A percentile compares a stretch with the other conserved stretches of the same genome.
Evolutionary conservation across 2,329 filamentous ascomycete genomes (phyloP).

Genomic region (Penicillium sp.): DNA sequence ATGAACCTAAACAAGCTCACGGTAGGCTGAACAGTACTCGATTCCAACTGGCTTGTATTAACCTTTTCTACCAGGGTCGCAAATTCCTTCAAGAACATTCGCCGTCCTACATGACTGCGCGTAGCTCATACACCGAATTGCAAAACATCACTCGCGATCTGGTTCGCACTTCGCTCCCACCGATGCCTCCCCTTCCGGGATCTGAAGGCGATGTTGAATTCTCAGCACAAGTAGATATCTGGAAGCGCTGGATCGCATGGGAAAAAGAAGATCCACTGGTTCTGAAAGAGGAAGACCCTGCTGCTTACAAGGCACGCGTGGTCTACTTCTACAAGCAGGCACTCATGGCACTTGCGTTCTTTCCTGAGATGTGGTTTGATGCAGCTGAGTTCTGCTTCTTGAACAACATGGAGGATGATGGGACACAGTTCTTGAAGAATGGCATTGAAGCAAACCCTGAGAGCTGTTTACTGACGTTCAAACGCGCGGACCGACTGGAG

Average conservation of each 20-base stretch:
- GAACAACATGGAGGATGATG: constrained; percentile 62
- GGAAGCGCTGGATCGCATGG: constrained; percentile 92
- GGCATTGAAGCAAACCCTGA: constrained; percentile 87
- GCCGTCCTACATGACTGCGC: constrained; percentile 88
- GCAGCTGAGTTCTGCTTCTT: constrained; percentile 86
- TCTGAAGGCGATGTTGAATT: constrained; percentile 84
- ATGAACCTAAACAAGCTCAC: constrained; percentile 87
- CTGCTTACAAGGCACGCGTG: constrained; percentile 66
- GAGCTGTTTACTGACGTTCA: constrained; percentile 80
- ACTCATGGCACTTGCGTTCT: constrained; percentile 84
- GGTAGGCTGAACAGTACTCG: constrained; percentile 38
- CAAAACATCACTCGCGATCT: constrained; percentile 76
- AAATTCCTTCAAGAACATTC: constrained; percentile 92
- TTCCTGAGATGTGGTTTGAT: constrained; percentile 92
- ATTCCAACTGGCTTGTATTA: constrained; percentile 1
- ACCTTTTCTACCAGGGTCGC: constrained; percentile 54
- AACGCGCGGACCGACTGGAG: constrained; percentile 80
- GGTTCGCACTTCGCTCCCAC: constrained; percentile 66
- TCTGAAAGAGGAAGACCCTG: constrained; percentile 68
- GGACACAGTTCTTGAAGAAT: constrained; percentile 68
- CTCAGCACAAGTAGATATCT: constrained; percentile 70
- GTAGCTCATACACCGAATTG: constrained; percentile 80
- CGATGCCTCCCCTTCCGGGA: constrained; percentile 70
- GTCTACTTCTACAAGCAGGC: constrained; percentile 90
- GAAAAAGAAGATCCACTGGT: constrained; percentile 89